Conservation (phyloP, 257 asterid genomes). For the Nicotiana otophora region DNA sequence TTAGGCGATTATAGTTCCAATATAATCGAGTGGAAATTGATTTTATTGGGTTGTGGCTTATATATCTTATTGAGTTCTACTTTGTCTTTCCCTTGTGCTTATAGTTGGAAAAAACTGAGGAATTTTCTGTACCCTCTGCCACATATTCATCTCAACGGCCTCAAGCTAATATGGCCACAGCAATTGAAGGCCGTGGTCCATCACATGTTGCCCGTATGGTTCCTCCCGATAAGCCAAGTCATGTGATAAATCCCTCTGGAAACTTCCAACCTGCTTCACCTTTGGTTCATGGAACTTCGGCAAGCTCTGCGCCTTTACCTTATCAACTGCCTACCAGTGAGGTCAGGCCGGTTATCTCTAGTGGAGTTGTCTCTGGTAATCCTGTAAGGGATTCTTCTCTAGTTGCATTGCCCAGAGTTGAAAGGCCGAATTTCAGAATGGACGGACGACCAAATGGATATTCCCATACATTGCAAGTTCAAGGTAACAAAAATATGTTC, state of each 20-base stretch:
- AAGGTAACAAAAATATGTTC: slow-evolving; percentile 38
- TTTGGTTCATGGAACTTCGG: slow-evolving; percentile 34
- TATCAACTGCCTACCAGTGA: slow-evolving; percentile 95
- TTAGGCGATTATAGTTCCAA: not conserved
- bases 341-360: slow-evolving; percentile 57
- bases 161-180: slow-evolving; percentile 39
- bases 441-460: slow-evolving; percentile 73
- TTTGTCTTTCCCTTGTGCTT: slow-evolving; percentile 14
- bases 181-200: slow-evolving; percentile 48
- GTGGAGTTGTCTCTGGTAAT: slow-evolving; percentile 49
- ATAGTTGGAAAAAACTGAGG: slow-evolving; percentile 82
- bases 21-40: not conserved
- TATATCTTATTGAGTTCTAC: not conserved
- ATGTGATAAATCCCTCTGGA: slow-evolving; percentile 43
- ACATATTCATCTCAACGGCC: slow-evolving; percentile 45
- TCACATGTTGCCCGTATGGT: slow-evolving; percentile 35
- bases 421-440: slow-evolving; percentile 54
- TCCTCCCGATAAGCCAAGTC: slow-evolving; percentile 42
- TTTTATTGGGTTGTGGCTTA: slow-evolving; percentile 1
- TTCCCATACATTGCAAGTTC: slow-evolving; percentile 30
- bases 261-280: slow-evolving; percentile 44
- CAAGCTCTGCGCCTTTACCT: slow-evolving; percentile 47
- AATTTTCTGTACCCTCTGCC: slow-evolving; percentile 40
- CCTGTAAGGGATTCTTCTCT: slow-evolving; percentile 38
- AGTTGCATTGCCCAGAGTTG: slow-evolving; percentile 52